Base-by-base conservation (phyloP, 345 rosid species). In the Mercurialis annua region DNA sequence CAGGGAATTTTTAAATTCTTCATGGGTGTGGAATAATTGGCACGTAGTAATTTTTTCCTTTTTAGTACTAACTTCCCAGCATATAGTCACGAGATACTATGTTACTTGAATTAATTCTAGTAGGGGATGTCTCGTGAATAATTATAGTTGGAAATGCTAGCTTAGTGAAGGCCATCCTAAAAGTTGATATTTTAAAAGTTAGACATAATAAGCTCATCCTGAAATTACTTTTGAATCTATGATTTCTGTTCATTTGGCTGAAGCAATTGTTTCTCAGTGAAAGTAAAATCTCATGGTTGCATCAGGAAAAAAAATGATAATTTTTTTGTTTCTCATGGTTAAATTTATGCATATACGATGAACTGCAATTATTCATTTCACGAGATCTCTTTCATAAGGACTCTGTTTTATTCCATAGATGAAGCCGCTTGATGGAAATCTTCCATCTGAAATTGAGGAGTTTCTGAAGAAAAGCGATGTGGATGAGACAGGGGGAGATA, bases 391-490 rank as follows among this genome's bases (percentile, higher is more conserved):
- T 7, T 69, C 47, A 58, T 59, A 59, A 30, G 50, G 65, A 10
- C 21, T 11, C 5, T 78, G 56, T 23, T 77, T 26, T 44, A 3
- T 40, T 24, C 27, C 21, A 58, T 75, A 92, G 98, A 72, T 81
- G 71, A 90, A 83, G 74, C 79, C 87, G 80, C 84, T 90, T 59
- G 90, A 86, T 68, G 88, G 75, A 63, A 73, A 84, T 75, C 86
- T 89, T 66, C 87, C 90, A 12, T 76, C 77, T 40, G 82, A 85
- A 30, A 72, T 90, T 24, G 91, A 85, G 60, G 93, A 88, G 74
- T 70, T 81, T 63, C 74, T 90, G 66, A 68, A 70, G 20, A 68
- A 64, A 69, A 76, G 71, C 61, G 47, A 68, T 48, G 59, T 66
- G 53, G 53, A 69, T 70, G 75, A 73, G 67, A 55, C 57, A 18